phyloP scores from a whole-genome alignment of 2,329 filamentous ascomycete genomes.

The Colletotrichum abscissum region DNA sequence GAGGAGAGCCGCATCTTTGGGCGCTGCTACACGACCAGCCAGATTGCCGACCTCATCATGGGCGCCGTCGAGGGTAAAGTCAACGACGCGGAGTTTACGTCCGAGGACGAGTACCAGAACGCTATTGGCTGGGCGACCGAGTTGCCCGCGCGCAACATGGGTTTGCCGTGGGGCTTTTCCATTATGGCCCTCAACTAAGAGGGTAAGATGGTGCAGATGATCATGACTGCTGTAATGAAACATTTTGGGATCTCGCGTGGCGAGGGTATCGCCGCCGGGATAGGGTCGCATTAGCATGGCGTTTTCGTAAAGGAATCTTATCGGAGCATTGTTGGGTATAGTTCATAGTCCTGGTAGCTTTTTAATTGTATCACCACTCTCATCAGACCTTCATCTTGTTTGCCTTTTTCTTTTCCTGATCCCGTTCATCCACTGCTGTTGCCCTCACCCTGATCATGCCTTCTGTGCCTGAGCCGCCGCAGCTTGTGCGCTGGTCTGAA shows the following conservation, averaged over 20 bases:
- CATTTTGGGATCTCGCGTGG: neutral
- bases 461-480: slow-evolving; percentile 46
- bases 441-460: slow-evolving; percentile 12
- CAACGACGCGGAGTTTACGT: slow-evolving; percentile 26
- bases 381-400: slow-evolving; percentile 11
- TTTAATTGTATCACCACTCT: slow-evolving; percentile 34
- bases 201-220: neutral
- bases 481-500: slow-evolving; percentile 62
- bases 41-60: slow-evolving; percentile 47
- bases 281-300: slow-evolving; percentile 29
- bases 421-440: neutral
- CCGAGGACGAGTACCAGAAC: slow-evolving; percentile 38
- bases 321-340: slow-evolving; percentile 36
- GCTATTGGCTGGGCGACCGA: slow-evolving; percentile 43
- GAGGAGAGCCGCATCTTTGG: slow-evolving; percentile 44
- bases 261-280: slow-evolving; percentile 3
- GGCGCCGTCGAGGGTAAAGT: slow-evolving; percentile 40
- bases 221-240: slow-evolving; percentile 21
- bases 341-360: slow-evolving; percentile 32
- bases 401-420: neutral
- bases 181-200: slow-evolving; percentile 50
- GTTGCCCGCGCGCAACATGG: slow-evolving; percentile 48
- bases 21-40: slow-evolving; percentile 46
- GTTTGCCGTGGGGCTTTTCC: slow-evolving; percentile 49
- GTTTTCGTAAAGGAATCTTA: slow-evolving; percentile 14